These are phyloP conservation scores for Trichocladium uniseriatum DNA, from an alignment of 495 filamentous ascomycete genomes.

Conservation along the genomic window DNA sequence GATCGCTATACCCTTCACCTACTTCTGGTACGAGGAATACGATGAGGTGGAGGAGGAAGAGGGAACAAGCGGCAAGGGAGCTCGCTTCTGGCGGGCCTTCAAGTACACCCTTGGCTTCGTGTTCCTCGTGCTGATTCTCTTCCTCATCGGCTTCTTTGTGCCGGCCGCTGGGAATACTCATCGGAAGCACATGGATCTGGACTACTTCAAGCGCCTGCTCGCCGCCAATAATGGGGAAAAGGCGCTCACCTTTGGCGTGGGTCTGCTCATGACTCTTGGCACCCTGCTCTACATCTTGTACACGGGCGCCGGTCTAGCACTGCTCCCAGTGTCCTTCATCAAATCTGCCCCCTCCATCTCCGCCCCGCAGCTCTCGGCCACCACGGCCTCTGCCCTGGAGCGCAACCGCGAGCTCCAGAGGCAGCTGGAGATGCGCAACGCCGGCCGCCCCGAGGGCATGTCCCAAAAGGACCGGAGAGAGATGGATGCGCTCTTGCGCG, in stretches of 20 bases:
- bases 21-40: conserved; percentile 98
- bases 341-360: conserved; percentile 80
- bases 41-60: conserved; percentile 74
- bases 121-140: conserved; percentile 66
- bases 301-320: conserved; percentile 77
- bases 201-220: conserved; percentile 82
- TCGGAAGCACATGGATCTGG: conserved; percentile 59
- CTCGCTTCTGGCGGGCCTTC: conserved; percentile 67
- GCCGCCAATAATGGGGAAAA: conserved; percentile 85
- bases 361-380: conserved; percentile 60
- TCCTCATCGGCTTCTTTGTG: conserved; percentile 88
- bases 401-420: conserved; percentile 83
- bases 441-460: conserved; percentile 62
- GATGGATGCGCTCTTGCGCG: conserved; percentile 73
- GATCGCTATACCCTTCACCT: conserved; percentile 84
- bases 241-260: conserved; percentile 78
- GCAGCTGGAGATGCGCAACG: conserved; percentile 78
- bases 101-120: conserved; percentile 90
- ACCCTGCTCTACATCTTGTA: conserved; percentile 80
- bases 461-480: conserved; percentile 79
- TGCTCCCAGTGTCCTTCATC: conserved; percentile 82
- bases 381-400: conserved; percentile 68
- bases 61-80: conserved; percentile 57
- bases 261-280: conserved; percentile 75
- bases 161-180: conserved; percentile 59